These are phyloP conservation scores for Cutaneotrichosporon sp. DNA, from an alignment of 1,284 basidiomycete genomes.

Conservation along the genomic window DNA sequence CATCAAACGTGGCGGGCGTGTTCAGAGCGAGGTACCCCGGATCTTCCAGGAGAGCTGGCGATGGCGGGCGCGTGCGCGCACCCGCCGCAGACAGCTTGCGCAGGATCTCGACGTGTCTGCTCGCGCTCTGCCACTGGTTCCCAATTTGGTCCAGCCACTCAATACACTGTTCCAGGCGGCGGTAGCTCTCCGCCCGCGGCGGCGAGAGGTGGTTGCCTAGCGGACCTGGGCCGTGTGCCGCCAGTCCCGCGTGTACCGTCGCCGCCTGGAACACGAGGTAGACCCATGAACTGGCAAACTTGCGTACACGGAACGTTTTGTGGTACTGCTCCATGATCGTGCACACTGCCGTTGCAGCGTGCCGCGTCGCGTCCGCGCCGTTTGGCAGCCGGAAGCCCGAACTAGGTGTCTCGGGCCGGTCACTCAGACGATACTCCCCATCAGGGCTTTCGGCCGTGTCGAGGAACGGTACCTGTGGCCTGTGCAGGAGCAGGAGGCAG, in stretches of 20 bases:
- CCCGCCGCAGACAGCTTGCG: conserved; percentile 12
- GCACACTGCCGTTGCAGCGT: conserved; percentile 16
- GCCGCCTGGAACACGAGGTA: conserved; percentile 20
- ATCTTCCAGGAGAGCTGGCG: not conserved
- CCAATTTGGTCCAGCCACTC: conserved; percentile 17
- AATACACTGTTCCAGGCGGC: conserved; percentile 19
- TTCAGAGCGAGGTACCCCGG: not conserved
- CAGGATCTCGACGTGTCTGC: conserved; percentile 19
- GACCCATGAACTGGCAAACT: conserved; percentile 15
- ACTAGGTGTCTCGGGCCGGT: not conserved
- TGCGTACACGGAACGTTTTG: conserved; percentile 17
- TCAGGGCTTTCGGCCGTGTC: conserved; percentile 6
- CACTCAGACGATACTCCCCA: not conserved
- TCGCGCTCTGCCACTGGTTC: conserved; percentile 16
- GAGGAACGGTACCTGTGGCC: conserved; percentile 18
- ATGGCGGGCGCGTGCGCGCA: conserved; percentile 11
- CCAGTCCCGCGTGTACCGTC: conserved; percentile 16
- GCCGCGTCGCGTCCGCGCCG: conserved; percentile 7
- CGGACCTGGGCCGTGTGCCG: conserved; percentile 2
- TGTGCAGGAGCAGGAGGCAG: conserved; percentile 16
- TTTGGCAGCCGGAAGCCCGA: conserved; percentile 6
- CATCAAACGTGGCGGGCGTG: not conserved
- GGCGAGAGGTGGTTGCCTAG: not conserved
- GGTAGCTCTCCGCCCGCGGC: conserved; percentile 3
- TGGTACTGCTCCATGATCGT: conserved; percentile 15